A percentile compares a stretch with the other conserved stretches of the same genome.
Conservation (phyloP, 106 monocot species). For the Dendrobium catenatum region DNA sequence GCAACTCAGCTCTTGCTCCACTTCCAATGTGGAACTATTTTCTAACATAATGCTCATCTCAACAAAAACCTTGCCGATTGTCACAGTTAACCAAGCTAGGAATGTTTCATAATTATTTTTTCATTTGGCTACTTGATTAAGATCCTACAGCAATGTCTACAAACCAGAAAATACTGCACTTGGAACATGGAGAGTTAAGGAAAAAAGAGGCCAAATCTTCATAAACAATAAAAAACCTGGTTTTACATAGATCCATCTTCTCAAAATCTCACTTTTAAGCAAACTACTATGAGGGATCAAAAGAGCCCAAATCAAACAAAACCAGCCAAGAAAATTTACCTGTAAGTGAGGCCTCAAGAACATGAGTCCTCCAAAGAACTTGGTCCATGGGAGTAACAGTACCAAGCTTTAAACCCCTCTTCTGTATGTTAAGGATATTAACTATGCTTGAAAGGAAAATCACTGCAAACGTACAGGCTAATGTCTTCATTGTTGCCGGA, state of each 20-base stretch:
- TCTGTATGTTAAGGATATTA: constrained; percentile 82
- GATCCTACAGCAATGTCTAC: neutral
- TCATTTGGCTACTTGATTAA: neutral
- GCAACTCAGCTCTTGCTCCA: too few relatives aligned
- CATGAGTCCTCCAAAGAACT: constrained; percentile 91
- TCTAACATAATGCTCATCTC: neutral
- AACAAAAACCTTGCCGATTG: neutral
- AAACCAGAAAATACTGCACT: neutral
- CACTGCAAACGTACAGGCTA: constrained; percentile 77
- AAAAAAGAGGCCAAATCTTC: neutral
- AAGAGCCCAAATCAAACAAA: neutral
- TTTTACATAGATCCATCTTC: neutral
- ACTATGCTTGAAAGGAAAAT: constrained; percentile 64
- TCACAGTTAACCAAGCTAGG: neutral
- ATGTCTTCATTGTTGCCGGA: constrained; percentile 80
- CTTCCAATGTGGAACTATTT: neutral
- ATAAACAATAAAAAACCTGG: neutral
- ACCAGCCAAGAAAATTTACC: constrained; percentile 34
- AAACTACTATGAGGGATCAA: neutral
- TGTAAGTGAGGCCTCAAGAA: constrained; percentile 85
- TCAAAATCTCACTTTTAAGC: neutral
- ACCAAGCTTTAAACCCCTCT: constrained; percentile 74
- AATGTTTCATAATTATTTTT: neutral
- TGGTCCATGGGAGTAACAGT: constrained; percentile 93
- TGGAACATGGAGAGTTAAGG: neutral